Conservation (phyloP, 495 filamentous ascomycete genomes). For the Aspergillus avenaceus region DNA sequence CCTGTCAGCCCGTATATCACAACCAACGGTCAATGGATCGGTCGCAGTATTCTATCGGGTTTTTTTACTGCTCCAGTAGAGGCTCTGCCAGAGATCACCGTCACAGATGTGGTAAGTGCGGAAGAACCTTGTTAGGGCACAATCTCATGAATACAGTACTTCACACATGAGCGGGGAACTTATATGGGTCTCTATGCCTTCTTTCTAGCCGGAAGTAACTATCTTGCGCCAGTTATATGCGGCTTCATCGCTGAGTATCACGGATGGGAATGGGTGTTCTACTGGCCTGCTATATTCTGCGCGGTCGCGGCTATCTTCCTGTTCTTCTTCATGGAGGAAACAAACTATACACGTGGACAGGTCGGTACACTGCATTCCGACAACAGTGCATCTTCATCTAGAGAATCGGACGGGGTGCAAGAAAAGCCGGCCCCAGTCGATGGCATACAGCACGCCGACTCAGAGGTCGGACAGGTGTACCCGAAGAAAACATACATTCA, state of each 20-base stretch:
- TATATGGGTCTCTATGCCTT: slow-evolving; percentile 65
- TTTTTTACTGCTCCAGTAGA: slow-evolving; percentile 66
- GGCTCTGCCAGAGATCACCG: slow-evolving; percentile 55
- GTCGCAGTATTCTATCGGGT: slow-evolving; percentile 55
- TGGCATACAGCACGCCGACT: slow-evolving; percentile 1
- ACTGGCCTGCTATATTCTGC: slow-evolving; percentile 60
- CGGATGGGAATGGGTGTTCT: slow-evolving; percentile 62
- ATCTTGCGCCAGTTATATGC: slow-evolving; percentile 60
- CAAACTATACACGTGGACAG: slow-evolving; percentile 50
- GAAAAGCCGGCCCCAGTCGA: slow-evolving; percentile 19
- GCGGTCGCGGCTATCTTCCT: slow-evolving; percentile 53
- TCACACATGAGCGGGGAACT: slow-evolving; percentile 60
- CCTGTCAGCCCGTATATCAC: slow-evolving; percentile 29
- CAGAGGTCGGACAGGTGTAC: slow-evolving; percentile 22
- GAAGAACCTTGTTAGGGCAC: not conserved
- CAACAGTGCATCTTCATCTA: too few species aligned
- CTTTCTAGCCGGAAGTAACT: slow-evolving; percentile 59
- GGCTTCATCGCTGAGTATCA: slow-evolving; percentile 65
- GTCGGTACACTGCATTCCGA: too few species aligned
- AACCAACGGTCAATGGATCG: slow-evolving; percentile 60
- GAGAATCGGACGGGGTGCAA: slow-evolving; percentile 12
- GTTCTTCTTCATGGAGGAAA: slow-evolving; percentile 70
- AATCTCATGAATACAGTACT: slow-evolving; percentile 38
- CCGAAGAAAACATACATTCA: slow-evolving; percentile 44
- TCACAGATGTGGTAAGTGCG: slow-evolving; percentile 53